Evolutionary conservation across 2,329 filamentous ascomycete species (phyloP).

Genomic region (Epicoccum sorghinum): DNA sequence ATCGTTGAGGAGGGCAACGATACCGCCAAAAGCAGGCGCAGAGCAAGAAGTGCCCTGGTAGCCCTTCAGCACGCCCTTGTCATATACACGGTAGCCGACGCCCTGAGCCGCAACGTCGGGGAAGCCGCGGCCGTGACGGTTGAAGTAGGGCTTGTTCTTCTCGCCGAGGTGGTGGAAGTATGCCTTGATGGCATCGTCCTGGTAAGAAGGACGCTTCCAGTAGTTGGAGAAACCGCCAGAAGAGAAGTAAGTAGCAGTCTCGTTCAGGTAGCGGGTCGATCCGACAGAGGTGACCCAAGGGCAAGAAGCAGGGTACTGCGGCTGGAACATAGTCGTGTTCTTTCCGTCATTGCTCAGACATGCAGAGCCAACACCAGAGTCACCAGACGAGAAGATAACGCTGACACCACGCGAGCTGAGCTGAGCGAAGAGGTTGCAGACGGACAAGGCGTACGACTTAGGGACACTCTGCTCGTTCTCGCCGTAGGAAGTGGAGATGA

Average conservation of each 20-base stretch:
- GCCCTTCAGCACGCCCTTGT: constrained; percentile 49
- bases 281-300: constrained; percentile 72
- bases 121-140: constrained; percentile 62
- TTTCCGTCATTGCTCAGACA: constrained; percentile 66
- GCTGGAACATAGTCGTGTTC: constrained; percentile 61
- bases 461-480: constrained; percentile 70
- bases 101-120: constrained; percentile 70
- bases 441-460: constrained; percentile 63
- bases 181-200: constrained; percentile 50
- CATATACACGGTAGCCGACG: constrained; percentile 38
- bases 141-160: constrained; percentile 56
- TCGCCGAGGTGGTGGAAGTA: constrained; percentile 53
- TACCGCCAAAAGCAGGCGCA: constrained; percentile 62
- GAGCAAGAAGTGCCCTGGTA: constrained; percentile 56
- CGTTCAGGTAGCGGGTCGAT: constrained; percentile 58
- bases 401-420: constrained; percentile 69
- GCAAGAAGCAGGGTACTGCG: constrained; percentile 69
- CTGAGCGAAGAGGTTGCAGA: constrained; percentile 68
- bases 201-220: constrained; percentile 57
- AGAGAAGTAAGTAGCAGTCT: constrained; percentile 55
- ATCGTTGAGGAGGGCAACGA: constrained; percentile 68
- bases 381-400: constrained; percentile 67
- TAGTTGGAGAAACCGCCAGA: constrained; percentile 57
- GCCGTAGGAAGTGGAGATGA: constrained; percentile 69
- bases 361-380: constrained; percentile 60